Base-by-base conservation (phyloP, 352 stramenopile genomes). In the Blastocystis sp. region DNA sequence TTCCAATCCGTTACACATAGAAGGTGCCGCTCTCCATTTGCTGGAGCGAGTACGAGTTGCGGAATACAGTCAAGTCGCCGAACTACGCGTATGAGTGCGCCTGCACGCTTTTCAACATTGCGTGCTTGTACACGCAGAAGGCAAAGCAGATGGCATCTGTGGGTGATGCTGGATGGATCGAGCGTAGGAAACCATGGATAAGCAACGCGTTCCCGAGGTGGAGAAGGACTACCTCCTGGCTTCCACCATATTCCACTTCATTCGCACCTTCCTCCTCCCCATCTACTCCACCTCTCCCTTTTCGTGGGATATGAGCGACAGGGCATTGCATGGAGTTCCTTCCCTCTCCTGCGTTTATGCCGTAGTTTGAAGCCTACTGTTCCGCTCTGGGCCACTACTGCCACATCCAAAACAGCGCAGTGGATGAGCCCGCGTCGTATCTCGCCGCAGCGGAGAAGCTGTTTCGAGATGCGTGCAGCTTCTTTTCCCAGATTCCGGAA, bases 221-320 rank as follows among this genome's bases (percentile, higher is more conserved):
- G 4, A 77, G 3, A 77, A 77, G n/a, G 66, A 77, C 9, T 77
- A 77, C 40, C 54, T 60, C 38, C 38, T 60, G 38, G 34, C n/a
- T 34, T 34, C 66, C 14, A 54, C 34, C 10, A 60, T 34, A n/a
- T 77, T 77, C 45, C 17, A 21, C 7, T 77, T 42, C 34, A 77
- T 77, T 54, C 66, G 66, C 52, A 34, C 54, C 38, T 11, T 54
- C n/a, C 24, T 77, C 3, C 60, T 42, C 1, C 42, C 43, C 7
- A 54, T 19, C 3, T 77, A 54, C 42, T n/a, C 14, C 19, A 54
- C 34, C n/a, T 34, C 34, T 19, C 7, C 54, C 21, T 24, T 60
- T 21, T 60, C n/a, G 17, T 77, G 66, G 66, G 66, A 77, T 54
- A 77, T 77, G 66, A 77, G n/a, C 17, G 66, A 77, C n/a, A 60